Percentiles rank a stretch among this genome's conserved stretches.
Evolutionary conservation across 2,329 filamentous ascomycete genomes (phyloP).

Genomic region (Verticillium nonalfalfae): DNA sequence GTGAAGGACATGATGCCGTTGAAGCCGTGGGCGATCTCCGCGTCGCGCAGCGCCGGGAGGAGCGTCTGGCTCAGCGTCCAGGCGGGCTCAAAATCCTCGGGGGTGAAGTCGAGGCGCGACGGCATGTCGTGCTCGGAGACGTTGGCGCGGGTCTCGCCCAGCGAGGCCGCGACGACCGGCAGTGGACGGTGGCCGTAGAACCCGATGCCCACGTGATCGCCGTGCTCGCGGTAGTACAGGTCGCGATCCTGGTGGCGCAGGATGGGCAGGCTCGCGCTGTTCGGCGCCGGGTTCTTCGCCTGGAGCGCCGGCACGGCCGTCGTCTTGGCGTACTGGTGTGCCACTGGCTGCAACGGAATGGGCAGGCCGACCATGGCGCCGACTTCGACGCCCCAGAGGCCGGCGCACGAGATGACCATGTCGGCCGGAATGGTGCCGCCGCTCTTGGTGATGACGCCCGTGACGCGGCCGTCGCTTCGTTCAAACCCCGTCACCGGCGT

Average conservation of each 20-base stretch:
- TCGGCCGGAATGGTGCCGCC: constrained; percentile 47
- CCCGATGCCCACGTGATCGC: constrained; percentile 55
- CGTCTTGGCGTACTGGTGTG: constrained; percentile 59
- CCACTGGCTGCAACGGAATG: constrained; percentile 54
- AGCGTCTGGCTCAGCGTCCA: constrained; percentile 51
- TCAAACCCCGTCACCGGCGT: constrained; percentile 55
- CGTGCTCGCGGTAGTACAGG: constrained; percentile 60
- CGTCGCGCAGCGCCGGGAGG: constrained; percentile 43
- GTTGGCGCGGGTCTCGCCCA: constrained; percentile 45
- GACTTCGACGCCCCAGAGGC: constrained; percentile 61
- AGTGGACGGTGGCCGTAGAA: constrained; percentile 59
- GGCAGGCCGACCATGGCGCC: constrained; percentile 53
- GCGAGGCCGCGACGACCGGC: constrained; percentile 47
- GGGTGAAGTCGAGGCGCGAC: constrained; percentile 53
- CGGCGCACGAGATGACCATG: constrained; percentile 56
- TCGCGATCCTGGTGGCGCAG: constrained; percentile 57
- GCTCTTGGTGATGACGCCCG: constrained; percentile 44
- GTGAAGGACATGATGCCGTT: constrained; percentile 64
- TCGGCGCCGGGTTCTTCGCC: constrained; percentile 26
- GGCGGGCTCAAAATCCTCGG: constrained; percentile 52
- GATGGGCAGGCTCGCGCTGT: constrained; percentile 50
- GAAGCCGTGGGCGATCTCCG: constrained; percentile 52
- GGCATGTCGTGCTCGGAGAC: constrained; percentile 58
- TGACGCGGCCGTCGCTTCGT: constrained; percentile 39
- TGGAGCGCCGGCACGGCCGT: constrained; percentile 38